Evolutionary conservation across 441 rosid species (phyloP).

Genomic region (Erysimum cheiri): DNA sequence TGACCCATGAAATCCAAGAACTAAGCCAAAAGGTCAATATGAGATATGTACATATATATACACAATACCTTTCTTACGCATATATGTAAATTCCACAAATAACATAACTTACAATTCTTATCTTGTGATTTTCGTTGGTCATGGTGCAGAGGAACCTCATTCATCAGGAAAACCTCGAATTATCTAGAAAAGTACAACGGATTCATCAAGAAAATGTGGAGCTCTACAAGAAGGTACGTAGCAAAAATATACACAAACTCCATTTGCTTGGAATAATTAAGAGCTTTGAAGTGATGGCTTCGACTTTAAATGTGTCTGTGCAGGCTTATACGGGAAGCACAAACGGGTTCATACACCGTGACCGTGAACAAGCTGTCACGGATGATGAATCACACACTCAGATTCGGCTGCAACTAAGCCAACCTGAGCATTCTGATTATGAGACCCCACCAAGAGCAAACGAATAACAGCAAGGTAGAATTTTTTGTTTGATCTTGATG

Average conservation of each 20-base stretch:
- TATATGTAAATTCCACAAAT: neutral
- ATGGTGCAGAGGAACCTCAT: slow-evolving; percentile 37
- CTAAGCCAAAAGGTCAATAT: slow-evolving; percentile 68
- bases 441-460: slow-evolving; percentile 42
- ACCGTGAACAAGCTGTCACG: slow-evolving; percentile 13
- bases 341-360: slow-evolving; percentile 30
- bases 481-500: slow-evolving; percentile 1
- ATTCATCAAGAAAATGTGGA: slow-evolving; percentile 46
- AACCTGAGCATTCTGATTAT: slow-evolving; percentile 42
- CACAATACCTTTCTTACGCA: neutral
- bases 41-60: neutral
- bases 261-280: neutral
- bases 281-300: slow-evolving; percentile 19
- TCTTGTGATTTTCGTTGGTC: neutral
- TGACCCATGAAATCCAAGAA: slow-evolving; percentile 84
- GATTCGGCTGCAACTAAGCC: slow-evolving; percentile 45
- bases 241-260: neutral
- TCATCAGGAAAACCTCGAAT: slow-evolving; percentile 42
- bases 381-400: slow-evolving; percentile 39
- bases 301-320: slow-evolving; percentile 7
- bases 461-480: slow-evolving; percentile 24
- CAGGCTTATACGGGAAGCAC: slow-evolving; percentile 40
- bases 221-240: slow-evolving; percentile 40
- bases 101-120: neutral
- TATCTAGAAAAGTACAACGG: slow-evolving; percentile 37